A percentile compares a stretch with the other conserved stretches of the same genome.
Conservation (phyloP, 2,329 filamentous ascomycete species). For the Simplicillium aogashimaense region DNA sequence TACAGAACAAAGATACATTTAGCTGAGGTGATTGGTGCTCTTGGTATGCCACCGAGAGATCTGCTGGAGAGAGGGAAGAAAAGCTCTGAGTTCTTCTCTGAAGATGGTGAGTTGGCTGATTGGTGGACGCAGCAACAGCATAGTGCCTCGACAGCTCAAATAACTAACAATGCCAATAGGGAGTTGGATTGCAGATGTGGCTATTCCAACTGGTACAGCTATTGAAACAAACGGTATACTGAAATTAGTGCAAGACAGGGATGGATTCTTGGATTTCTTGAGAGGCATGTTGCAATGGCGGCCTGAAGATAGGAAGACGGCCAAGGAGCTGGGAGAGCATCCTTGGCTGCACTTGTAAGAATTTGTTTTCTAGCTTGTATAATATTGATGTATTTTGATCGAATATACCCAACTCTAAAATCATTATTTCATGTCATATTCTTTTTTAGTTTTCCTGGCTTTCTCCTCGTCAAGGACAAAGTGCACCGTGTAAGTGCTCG, state of each 20-base stretch:
- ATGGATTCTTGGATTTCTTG: slow-evolving; percentile 11
- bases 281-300: slow-evolving; percentile 16
- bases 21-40: slow-evolving; percentile 12
- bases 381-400: too few relatives aligned
- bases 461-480: too few relatives aligned
- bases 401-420: too few relatives aligned
- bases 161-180: too few relatives aligned
- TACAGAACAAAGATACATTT: slow-evolving; percentile 13
- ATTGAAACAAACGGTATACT: too few relatives aligned
- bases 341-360: background rate
- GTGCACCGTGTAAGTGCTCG: too few relatives aligned
- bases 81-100: slow-evolving; percentile 8
- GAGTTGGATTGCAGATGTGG: slow-evolving; percentile 6
- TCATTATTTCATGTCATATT: too few relatives aligned
- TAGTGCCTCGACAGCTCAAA: too few relatives aligned
- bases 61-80: slow-evolving; percentile 7
- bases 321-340: slow-evolving; percentile 6
- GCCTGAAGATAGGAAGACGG: slow-evolving; percentile 15
- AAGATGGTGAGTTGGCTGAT: background rate
- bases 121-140: too few relatives aligned
- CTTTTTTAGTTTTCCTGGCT: too few relatives aligned
- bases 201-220: background rate
- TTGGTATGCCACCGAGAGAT: slow-evolving; percentile 12
- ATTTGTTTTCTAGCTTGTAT: too few relatives aligned
- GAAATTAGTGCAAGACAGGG: slow-evolving; percentile 5